Percentiles rank a stretch among this genome's conserved stretches.
Conservation (phyloP, 257 asterid species). For the Penstemon eatonii region DNA sequence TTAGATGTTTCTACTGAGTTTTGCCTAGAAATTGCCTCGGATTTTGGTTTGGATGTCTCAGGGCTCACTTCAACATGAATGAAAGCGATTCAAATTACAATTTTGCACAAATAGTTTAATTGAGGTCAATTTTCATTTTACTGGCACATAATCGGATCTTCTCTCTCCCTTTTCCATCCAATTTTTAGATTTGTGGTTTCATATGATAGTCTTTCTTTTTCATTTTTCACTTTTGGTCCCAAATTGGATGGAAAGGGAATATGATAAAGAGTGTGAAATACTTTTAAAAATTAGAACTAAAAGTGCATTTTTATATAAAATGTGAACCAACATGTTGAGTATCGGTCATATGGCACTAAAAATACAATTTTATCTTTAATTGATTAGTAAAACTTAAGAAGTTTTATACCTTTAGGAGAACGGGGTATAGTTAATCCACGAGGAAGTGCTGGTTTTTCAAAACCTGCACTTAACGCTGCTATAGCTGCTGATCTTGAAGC, state of each 20-base stretch:
- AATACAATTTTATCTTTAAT: too few relatives aligned
- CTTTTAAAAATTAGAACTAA: too few relatives aligned
- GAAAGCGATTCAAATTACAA: conserved; percentile 4
- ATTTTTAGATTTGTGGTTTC: too few relatives aligned
- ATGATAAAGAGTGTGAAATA: neutral
- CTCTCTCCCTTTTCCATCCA: too few relatives aligned
- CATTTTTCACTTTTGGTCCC: too few relatives aligned
- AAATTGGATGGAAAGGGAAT: neutral
- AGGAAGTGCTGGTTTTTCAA: conserved; percentile 57
- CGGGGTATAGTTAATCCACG: conserved; percentile 63
- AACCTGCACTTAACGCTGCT: conserved; percentile 60
- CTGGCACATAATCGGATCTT: too few relatives aligned
- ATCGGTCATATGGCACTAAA: too few relatives aligned
- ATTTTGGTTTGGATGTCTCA: conserved; percentile 46
- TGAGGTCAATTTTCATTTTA: too few relatives aligned
- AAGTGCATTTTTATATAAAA: too few relatives aligned
- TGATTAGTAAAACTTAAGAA: neutral
- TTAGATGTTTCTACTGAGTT: conserved; percentile 44
- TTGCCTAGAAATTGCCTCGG: conserved; percentile 45
- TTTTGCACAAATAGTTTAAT: neutral
- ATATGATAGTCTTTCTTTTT: too few relatives aligned
- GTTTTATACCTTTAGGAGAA: conserved; percentile 57
- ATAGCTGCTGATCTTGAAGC: conserved; percentile 78
- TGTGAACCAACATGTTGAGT: too few relatives aligned
- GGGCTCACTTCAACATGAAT: conserved; percentile 44